Percentiles rank a stretch among this genome's conserved stretches.
phyloP scores from a whole-genome alignment of 2,329 filamentous ascomycete species.

The Cladosporium sp. region DNA sequence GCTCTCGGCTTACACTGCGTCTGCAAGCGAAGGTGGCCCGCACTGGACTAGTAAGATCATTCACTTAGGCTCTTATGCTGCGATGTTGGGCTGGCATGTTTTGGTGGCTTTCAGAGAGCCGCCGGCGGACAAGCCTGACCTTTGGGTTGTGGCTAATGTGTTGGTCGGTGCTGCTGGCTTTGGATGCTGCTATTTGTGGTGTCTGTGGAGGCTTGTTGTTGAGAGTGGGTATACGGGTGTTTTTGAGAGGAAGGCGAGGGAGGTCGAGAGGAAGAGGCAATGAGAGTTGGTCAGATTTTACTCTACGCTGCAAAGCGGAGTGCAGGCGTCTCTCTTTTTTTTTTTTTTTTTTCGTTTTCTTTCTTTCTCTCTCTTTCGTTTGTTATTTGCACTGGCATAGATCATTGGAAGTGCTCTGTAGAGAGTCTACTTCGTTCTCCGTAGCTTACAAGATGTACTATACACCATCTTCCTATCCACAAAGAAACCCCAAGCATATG shows the following conservation, averaged over 20 bases:
- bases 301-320: background rate
- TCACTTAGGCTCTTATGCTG: constrained; percentile 70
- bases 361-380: too few species aligned
- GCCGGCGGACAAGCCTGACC: constrained; percentile 75
- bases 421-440: background rate
- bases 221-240: constrained; percentile 46
- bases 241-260: constrained; percentile 15
- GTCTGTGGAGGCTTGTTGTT: constrained; percentile 62
- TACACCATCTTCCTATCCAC: background rate
- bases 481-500: background rate
- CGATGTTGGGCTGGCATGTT: constrained; percentile 78
- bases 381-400: too few species aligned
- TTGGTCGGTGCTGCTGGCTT: constrained; percentile 83
- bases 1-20: constrained; percentile 59
- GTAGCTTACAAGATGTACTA: constrained; percentile 2
- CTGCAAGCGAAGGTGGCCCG: constrained; percentile 20
- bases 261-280: constrained; percentile 37
- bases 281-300: too few species aligned
- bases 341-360: too few species aligned
- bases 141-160: constrained; percentile 92
- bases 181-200: constrained; percentile 86
- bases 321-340: too few species aligned
- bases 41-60: constrained; percentile 52
- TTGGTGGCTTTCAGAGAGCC: constrained; percentile 64
- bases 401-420: background rate